Evolutionary conservation across 257 asterid species (phyloP).

Genomic region (Misopates orontium): DNA sequence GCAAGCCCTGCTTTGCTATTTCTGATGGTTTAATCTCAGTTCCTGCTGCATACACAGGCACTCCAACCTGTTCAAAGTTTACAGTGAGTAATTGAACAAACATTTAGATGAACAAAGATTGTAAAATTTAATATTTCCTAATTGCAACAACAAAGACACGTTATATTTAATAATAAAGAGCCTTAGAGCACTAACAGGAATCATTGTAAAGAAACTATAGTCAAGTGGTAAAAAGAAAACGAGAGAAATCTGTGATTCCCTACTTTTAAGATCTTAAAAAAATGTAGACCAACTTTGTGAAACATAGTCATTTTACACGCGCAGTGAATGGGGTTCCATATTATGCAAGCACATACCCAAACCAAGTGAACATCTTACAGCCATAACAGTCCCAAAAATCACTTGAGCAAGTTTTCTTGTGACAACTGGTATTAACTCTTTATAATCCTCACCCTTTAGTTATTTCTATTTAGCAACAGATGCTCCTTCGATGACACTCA

Average conservation of each 20-base stretch:
- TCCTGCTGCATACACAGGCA: conserved; percentile 93
- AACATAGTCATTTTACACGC: conserved; percentile 3
- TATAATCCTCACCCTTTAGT: conserved; percentile 9
- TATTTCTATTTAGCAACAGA: conserved; percentile 4
- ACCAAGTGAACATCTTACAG: conserved; percentile 10
- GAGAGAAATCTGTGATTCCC: neutral
- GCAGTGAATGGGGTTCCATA: neutral
- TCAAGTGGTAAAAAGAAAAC: conserved; percentile 10
- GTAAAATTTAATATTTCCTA: no score
- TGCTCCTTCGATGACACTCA: neutral
- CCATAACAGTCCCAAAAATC: conserved; percentile 5
- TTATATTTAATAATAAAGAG: neutral
- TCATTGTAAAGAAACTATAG: conserved; percentile 1
- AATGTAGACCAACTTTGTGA: conserved; percentile 1
- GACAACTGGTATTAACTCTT: neutral
- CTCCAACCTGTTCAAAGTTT: conserved; percentile 73
- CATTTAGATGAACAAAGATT: no score
- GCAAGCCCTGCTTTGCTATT: conserved; percentile 87
- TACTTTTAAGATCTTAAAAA: conserved; percentile 2
- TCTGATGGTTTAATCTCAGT: conserved; percentile 86
- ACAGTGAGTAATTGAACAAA: conserved; percentile 32
- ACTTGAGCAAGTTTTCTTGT: neutral
- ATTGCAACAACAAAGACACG: neutral
- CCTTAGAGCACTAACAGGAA: conserved; percentile 5
- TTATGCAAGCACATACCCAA: conserved; percentile 9